phyloP scores from a whole-genome alignment of 805 yeast genomes.

The Helenozyma baotianmanensis region DNA sequence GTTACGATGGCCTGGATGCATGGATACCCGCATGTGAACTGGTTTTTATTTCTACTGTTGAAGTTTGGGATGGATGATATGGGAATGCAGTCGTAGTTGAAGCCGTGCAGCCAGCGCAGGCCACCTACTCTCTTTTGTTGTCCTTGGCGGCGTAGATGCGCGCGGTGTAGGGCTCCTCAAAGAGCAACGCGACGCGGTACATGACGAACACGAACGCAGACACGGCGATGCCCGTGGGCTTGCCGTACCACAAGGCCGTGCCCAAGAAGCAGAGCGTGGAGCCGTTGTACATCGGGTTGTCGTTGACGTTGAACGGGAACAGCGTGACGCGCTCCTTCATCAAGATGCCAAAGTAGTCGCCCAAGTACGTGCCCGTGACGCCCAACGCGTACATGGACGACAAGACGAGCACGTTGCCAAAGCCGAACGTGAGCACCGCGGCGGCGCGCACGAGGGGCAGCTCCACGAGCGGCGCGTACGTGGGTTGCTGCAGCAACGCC shows the following conservation, averaged over 20 bases:
- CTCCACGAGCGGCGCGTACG: slow-evolving; percentile 49
- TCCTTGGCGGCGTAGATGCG: slow-evolving; percentile 78
- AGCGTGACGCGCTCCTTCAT: slow-evolving; percentile 86
- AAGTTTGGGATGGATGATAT: too few species aligned
- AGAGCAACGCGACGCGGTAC: slow-evolving; percentile 78
- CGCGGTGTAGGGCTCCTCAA: slow-evolving; percentile 96
- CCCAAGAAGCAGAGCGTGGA: slow-evolving; percentile 87
- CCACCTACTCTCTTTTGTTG: slow-evolving; percentile 10
- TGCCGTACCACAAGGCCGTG: slow-evolving; percentile 80
- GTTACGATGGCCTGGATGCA: too few species aligned
- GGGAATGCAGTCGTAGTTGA: too few species aligned
- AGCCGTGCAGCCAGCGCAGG: too few species aligned
- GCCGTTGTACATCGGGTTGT: slow-evolving; percentile 97
- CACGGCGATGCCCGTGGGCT: slow-evolving; percentile 81
- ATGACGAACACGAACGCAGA: slow-evolving; percentile 69
- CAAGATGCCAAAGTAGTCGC: slow-evolving; percentile 95
- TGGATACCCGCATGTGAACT: too few species aligned
- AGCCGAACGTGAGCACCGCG: slow-evolving; percentile 52
- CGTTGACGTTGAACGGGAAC: slow-evolving; percentile 87
- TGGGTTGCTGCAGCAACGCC: slow-evolving; percentile 71
- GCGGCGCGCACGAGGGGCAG: slow-evolving; percentile 36
- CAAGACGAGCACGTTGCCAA: slow-evolving; percentile 78
- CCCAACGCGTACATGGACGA: slow-evolving; percentile 91
- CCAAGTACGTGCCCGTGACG: slow-evolving; percentile 92
- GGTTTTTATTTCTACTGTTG: too few species aligned